Evolutionary conservation across 345 rosid species (phyloP).

Genomic region (Populus davidiana): DNA sequence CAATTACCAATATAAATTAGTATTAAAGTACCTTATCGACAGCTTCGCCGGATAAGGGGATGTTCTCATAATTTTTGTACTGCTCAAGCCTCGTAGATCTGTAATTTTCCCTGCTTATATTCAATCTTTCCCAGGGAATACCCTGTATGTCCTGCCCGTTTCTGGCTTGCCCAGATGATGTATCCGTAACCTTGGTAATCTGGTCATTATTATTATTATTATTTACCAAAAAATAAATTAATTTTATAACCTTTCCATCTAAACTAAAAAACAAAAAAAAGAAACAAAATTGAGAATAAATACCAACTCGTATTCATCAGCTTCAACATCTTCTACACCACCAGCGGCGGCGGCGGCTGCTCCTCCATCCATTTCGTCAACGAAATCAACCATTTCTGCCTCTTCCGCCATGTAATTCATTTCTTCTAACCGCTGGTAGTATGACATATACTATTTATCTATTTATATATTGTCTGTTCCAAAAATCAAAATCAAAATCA

Average conservation of each 20-base stretch:
- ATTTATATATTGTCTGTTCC: neutral
- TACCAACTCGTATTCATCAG: slow-evolving; percentile 19
- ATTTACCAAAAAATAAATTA: neutral
- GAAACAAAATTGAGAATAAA: neutral
- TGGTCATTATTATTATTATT: neutral
- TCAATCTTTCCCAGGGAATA: slow-evolving; percentile 93
- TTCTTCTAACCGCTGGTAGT: neutral
- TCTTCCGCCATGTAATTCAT: slow-evolving; percentile 15
- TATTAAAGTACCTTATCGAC: slow-evolving; percentile 55
- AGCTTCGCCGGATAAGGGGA: slow-evolving; percentile 62
- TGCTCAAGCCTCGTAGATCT: slow-evolving; percentile 87
- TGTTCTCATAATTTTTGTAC: slow-evolving; percentile 92
- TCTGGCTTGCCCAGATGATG: slow-evolving; percentile 81
- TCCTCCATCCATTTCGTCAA: slow-evolving; percentile 5
- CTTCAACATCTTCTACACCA: slow-evolving; percentile 4
- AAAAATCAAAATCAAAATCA: neutral
- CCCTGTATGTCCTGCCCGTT: slow-evolving; percentile 91
- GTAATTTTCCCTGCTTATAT: slow-evolving; percentile 74
- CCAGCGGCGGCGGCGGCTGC: neutral
- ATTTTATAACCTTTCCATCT: too few relatives aligned
- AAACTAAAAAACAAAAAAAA: neutral
- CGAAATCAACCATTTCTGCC: slow-evolving; percentile 7
- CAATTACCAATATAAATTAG: neutral
- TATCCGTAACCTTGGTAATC: slow-evolving; percentile 48
- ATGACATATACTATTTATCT: slow-evolving; percentile 1